phyloP scores from a whole-genome alignment of 2,329 filamentous ascomycete species.

The Sclerotinia subarctica region DNA sequence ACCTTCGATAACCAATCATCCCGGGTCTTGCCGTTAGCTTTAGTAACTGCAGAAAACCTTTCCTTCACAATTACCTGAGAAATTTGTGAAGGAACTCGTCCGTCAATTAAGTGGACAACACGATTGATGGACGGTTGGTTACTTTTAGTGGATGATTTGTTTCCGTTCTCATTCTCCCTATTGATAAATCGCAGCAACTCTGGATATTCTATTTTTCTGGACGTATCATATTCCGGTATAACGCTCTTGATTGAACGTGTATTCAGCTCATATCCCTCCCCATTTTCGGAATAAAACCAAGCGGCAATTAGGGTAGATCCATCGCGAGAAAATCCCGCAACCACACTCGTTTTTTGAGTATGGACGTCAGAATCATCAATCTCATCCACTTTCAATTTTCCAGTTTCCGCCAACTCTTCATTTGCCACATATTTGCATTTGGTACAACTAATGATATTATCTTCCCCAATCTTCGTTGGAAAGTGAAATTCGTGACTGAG shows the following conservation, averaged over 20 bases:
- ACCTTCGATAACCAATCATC: not conserved
- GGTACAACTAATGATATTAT: conserved; percentile 73
- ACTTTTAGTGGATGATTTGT: not conserved
- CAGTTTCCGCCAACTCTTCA: conserved; percentile 69
- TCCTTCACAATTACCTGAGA: not conserved
- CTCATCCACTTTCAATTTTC: not conserved
- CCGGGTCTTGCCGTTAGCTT: conserved; percentile 7
- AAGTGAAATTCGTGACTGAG: conserved; percentile 96
- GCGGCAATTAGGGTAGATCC: conserved; percentile 65
- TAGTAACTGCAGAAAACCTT: not conserved
- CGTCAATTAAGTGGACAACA: conserved; percentile 7
- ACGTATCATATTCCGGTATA: conserved; percentile 66
- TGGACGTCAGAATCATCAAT: not conserved
- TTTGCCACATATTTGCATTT: conserved; percentile 77
- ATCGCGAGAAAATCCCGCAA: conserved; percentile 62
- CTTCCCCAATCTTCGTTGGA: conserved; percentile 74
- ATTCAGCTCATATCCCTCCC: conserved; percentile 46
- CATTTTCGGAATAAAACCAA: conserved; percentile 44
- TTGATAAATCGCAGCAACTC: not conserved
- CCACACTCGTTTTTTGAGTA: conserved; percentile 45
- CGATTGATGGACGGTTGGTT: not conserved
- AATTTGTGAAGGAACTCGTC: not conserved
- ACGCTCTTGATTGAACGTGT: conserved; percentile 63
- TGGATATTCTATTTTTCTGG: conserved; percentile 37
- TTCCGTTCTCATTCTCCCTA: too few relatives aligned